A percentile compares a stretch with the other conserved stretches of the same genome.
These are phyloP conservation scores for Syzygium aromaticum DNA, from an alignment of 345 rosid species.

Conservation along the genomic window DNA sequence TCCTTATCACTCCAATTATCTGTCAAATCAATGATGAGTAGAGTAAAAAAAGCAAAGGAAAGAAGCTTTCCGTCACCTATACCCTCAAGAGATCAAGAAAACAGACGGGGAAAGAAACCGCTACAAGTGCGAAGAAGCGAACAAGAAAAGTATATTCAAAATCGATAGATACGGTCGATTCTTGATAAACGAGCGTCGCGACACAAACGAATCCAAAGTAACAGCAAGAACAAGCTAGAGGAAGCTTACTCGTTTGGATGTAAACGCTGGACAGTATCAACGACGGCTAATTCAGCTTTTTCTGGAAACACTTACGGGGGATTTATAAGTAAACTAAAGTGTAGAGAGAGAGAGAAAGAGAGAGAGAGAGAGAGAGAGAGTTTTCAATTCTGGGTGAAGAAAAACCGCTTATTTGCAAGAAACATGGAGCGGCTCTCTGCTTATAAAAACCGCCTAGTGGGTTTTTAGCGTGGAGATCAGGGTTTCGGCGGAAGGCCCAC, in stretches of 20 bases:
- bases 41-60: neutral
- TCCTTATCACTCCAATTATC: neutral
- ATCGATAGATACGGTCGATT: neutral
- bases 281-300: neutral
- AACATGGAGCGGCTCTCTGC: neutral
- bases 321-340: neutral
- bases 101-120: neutral
- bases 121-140: neutral
- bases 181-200: neutral
- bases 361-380: slow-evolving; percentile 8
- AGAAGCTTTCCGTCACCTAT: neutral
- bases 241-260: neutral
- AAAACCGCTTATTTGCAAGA: neutral
- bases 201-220: neutral
- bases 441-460: neutral
- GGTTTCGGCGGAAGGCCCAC: neutral
- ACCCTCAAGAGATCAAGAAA: neutral
- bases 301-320: neutral
- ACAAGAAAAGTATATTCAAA: neutral
- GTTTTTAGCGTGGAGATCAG: no score
- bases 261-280: neutral
- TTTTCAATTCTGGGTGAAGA: neutral
- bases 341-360: neutral
- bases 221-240: neutral
- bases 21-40: neutral